Base-by-base conservation (phyloP, 2,329 filamentous ascomycete species). In the Tolypocladium ophioglossoides region DNA sequence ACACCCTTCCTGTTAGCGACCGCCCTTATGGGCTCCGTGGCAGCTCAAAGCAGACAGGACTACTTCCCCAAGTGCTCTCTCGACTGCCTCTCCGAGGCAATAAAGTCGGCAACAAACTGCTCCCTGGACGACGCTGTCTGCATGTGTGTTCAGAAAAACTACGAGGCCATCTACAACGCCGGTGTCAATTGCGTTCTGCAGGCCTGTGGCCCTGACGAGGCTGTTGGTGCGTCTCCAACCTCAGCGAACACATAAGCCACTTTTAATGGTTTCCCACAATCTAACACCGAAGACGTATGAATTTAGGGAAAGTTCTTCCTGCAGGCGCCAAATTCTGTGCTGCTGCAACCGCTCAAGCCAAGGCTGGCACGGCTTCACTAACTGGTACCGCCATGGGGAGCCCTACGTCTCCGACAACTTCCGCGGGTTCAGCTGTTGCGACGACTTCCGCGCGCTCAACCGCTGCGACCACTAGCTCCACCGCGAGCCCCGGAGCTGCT, bases 21-120 rank as follows among this genome's bases (percentile, higher is more conserved):
- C 39, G 58, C 58, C 44, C 41, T 61, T 18, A 52, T 60, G 20
- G 57, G 57, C 48, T 55, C 60, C 27, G 64, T 59, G 35, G 55
- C 50, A 16, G 60, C 62, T 24, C 55, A 61, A 12, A 54, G 57
- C 27, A 53, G 51, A 22, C 39, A 54, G 34, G 61, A 64, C 51
- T 61, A 56, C 47, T 61, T 67, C 52, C 66, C 67, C 37, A 52
- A 61, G 44, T 69, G 66, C 55, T 60, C 65, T 16, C 39, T 65
- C n/a, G 44, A 62, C 22, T 70, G 66, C 52, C 60, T 69, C 50
- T 32, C 55, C 46, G 51, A 64, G 1, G 64, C 60, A 32, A 63
- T 59, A 37, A 24, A 56, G 22, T 51, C 57, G 16, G 61, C 60
- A 11, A 64, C 62, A 24, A 49, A 55, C 50, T 69, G 66, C 55